Evolutionary conservation across 352 stramenopile species (phyloP), one percentile per base, ranked within the genome.

Genomic region (Globisporangium barbulae): DNA sequence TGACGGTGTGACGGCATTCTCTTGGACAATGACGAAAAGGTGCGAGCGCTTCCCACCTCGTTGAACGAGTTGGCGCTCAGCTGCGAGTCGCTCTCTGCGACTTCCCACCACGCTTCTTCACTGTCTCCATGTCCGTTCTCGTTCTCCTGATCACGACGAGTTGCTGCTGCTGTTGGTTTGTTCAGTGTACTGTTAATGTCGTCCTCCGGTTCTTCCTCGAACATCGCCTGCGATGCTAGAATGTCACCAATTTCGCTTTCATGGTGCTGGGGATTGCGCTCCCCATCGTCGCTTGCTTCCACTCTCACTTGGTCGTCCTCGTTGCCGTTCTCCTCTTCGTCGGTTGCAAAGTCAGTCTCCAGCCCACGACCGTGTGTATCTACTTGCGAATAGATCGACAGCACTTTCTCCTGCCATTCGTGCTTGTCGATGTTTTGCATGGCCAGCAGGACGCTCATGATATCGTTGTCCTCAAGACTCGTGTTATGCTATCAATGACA

Each of bases 191-290:
- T 31, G 31, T 28, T 61, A 53, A 8, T 33, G 41, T 64, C 54
- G 3, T 58, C 31, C 2, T 58, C 28, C 9, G 53, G 56, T 4
- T 61, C 44, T 3, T 70, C 31, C 66, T 78, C 76, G 35, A 77
- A 28, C 0, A 74, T 25, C 5, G 54, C 59, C 47, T 93, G 85
- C 7, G 85, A 88, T 19, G 80, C 78, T 30, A 94, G 65, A 41
- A 94, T 94, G 42, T 90, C 82, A 2, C 63, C 53, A 53, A 91
- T 89, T 61, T 94, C 85, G 37, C 77, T 77, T n/a, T 30, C 12
- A 13, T 57, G 47, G 6, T 54, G 22, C 3, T 60, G 19, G 12
- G 5, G 39, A 45, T 45, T 19, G 13, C 13, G 39, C 39, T 45
- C 39, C 5, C 37, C 13, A 17, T 63, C 63, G 7, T 61, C 44